A percentile compares a stretch with the other conserved stretches of the same genome.
These are phyloP conservation scores for Marsdenia floribunda DNA, from an alignment of 257 asterid genomes.

Conservation along the genomic window DNA sequence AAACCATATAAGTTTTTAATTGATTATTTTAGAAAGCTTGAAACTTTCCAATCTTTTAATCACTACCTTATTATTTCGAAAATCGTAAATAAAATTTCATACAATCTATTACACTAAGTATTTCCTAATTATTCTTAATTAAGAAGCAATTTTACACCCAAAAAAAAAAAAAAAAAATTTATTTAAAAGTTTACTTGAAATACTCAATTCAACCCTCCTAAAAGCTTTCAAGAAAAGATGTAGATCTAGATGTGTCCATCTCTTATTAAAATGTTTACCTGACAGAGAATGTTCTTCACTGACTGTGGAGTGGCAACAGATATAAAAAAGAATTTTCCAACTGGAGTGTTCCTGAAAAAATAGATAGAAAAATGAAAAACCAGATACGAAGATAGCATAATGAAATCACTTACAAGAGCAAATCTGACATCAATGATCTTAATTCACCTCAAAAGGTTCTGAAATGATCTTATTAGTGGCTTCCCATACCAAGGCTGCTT, in stretches of 20 bases:
- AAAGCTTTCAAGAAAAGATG: too few relatives aligned
- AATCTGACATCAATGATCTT: not conserved
- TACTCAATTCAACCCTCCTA: too few relatives aligned
- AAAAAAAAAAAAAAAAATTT: too few relatives aligned
- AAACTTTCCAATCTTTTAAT: too few relatives aligned
- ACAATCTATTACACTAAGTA: too few relatives aligned
- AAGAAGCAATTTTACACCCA: too few relatives aligned
- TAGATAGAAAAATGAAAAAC: not conserved
- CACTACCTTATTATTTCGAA: too few relatives aligned
- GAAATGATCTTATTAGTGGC: constrained; percentile 78
- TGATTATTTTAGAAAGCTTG: too few relatives aligned
- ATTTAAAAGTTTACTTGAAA: too few relatives aligned
- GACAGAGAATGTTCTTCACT: constrained; percentile 80
- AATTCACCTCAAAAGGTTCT: constrained; percentile 66
- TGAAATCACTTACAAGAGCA: not conserved
- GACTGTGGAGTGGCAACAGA: constrained; percentile 75
- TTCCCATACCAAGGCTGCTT: constrained; percentile 91
- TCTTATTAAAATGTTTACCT: constrained; percentile 37
- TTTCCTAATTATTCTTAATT: too few relatives aligned
- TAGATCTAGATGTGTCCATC: not conserved
- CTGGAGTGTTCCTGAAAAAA: constrained; percentile 56
- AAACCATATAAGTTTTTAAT: too few relatives aligned
- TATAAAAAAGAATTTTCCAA: constrained; percentile 69
- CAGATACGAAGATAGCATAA: not conserved
- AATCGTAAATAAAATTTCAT: too few relatives aligned